Conservation (phyloP, 108 stramenopile species). For the Nannochloropsis oceanica region DNA sequence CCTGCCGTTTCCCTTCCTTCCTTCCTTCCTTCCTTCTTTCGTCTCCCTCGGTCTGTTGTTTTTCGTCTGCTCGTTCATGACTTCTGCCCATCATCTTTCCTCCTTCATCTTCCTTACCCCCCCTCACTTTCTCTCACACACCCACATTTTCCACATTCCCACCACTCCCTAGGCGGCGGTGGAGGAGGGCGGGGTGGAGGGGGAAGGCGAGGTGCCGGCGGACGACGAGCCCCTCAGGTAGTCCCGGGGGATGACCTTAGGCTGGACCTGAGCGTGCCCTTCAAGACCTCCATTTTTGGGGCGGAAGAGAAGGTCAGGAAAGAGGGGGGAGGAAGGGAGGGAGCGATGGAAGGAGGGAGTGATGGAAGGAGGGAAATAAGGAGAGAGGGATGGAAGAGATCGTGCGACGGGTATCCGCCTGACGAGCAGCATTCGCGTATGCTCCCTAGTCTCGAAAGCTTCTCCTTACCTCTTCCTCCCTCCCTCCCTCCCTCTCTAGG, state of each 20-base stretch:
- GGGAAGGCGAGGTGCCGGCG: not conserved
- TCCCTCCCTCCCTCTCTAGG: not conserved
- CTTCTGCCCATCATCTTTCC: not conserved
- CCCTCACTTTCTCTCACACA: not conserved
- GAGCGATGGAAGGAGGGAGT: not conserved
- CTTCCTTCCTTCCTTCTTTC: too few species aligned
- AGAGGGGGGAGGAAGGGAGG: not conserved
- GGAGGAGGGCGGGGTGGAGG: not conserved
- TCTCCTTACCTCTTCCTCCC: not conserved
- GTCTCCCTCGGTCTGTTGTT: too few species aligned
- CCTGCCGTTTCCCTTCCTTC: too few species aligned
- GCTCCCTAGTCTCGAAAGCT: not conserved
- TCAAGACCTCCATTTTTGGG: constrained; percentile 88
- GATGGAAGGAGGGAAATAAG: not conserved
- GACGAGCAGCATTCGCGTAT: not conserved
- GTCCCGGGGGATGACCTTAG: constrained; percentile 65
- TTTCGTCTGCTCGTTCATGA: not conserved
- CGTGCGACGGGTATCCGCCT: not conserved
- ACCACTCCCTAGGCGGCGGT: not conserved
- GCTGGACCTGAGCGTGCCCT: constrained; percentile 79
- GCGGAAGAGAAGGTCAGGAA: constrained; percentile 66
- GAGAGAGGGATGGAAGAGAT: not conserved
- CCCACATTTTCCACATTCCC: not conserved
- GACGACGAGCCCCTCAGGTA: not conserved
- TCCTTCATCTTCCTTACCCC: not conserved